These are phyloP conservation scores for Hypoxylon rubiginosum DNA, from an alignment of 2,329 filamentous ascomycete species.

Conservation along the genomic window DNA sequence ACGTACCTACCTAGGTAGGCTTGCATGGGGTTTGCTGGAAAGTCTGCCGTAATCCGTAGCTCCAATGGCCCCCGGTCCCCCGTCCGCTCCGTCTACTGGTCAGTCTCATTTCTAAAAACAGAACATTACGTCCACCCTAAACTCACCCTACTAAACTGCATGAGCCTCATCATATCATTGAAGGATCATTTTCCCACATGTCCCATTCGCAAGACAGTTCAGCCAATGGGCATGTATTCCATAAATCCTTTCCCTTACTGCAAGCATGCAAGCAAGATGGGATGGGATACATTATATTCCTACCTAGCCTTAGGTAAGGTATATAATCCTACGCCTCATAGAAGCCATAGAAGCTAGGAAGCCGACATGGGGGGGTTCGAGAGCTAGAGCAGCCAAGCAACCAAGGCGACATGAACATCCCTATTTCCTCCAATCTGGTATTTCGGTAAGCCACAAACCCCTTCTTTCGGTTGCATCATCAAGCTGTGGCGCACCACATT, in stretches of 20 bases:
- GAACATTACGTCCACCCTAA: conserved; percentile 14
- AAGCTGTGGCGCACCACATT: neutral
- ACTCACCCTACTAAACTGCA: too few species aligned
- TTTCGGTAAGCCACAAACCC: neutral
- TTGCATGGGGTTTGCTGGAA: neutral
- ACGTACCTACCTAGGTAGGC: too few species aligned
- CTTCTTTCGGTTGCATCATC: neutral
- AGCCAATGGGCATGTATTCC: neutral
- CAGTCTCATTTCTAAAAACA: conserved; percentile 32
- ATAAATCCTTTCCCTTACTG: neutral
- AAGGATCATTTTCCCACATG: neutral
- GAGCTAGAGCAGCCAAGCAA: neutral
- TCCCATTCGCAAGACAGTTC: neutral
- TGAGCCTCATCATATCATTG: conserved; percentile 17
- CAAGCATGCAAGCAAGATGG: neutral
- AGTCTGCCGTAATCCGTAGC: conserved; percentile 8
- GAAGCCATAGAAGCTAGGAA: neutral
- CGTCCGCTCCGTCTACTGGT: neutral
- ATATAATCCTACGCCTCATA: neutral
- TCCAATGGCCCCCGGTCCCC: neutral
- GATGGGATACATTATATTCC: neutral
- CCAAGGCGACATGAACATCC: neutral
- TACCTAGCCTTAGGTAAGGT: neutral
- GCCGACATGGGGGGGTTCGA: neutral
- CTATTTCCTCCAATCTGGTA: neutral